Evolutionary conservation across 345 rosid genomes (phyloP).

Genomic region (Moricandia arvensis): DNA sequence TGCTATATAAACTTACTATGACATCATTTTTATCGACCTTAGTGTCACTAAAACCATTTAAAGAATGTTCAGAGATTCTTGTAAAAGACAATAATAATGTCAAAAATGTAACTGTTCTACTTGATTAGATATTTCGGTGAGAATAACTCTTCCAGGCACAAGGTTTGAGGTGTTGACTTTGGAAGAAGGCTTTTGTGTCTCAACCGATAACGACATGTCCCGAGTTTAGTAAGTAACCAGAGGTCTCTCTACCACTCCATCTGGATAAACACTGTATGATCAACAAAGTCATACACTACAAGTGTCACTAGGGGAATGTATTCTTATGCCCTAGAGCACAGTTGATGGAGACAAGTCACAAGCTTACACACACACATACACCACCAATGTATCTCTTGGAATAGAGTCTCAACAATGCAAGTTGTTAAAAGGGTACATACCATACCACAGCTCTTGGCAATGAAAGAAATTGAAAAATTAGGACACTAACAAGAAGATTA

Average conservation of each 20-base stretch:
- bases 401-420: neutral
- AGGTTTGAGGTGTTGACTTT: too few relatives aligned
- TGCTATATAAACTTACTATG: neutral
- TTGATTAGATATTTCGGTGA: too few relatives aligned
- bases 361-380: neutral
- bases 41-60: neutral
- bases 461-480: neutral
- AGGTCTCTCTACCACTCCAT: too few relatives aligned
- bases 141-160: too few relatives aligned
- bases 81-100: neutral
- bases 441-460: neutral
- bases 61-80: neutral
- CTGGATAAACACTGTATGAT: too few relatives aligned
- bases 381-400: neutral
- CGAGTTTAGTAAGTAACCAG: too few relatives aligned
- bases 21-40: neutral
- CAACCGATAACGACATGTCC: too few relatives aligned
- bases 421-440: neutral
- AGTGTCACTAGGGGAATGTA: neutral
- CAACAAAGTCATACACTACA: neutral
- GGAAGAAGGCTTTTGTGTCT: too few relatives aligned
- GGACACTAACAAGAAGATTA: neutral
- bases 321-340: neutral
- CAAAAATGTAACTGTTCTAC: neutral
- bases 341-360: neutral